Conservation (phyloP, 192 early-diverging fungal genomes). For the Irineochytrium annulatum region DNA sequence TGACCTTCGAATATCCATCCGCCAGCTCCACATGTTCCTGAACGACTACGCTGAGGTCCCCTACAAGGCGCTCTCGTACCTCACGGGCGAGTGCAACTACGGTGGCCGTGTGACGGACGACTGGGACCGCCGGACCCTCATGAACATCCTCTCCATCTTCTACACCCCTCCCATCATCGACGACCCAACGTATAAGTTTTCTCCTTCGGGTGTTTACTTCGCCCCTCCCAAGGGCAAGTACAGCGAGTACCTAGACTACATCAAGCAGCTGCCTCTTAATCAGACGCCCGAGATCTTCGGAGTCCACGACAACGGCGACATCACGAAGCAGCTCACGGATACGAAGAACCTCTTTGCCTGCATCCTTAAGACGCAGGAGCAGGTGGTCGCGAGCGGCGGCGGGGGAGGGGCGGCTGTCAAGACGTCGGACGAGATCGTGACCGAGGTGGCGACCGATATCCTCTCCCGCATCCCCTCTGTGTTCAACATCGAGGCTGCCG, state of each 20-base stretch:
- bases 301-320: slow-evolving; percentile 67
- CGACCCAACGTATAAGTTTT: slow-evolving; percentile 51
- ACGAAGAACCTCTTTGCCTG: slow-evolving; percentile 54
- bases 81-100: slow-evolving; percentile 65
- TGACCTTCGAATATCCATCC: slow-evolving; percentile 55
- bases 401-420: slow-evolving; percentile 40
- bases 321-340: slow-evolving; percentile 58
- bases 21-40: slow-evolving; percentile 64
- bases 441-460: slow-evolving; percentile 56
- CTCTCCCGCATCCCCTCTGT: slow-evolving; percentile 41
- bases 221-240: slow-evolving; percentile 51
- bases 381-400: slow-evolving; percentile 16
- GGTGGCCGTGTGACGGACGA: slow-evolving; percentile 66
- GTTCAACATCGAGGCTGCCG: slow-evolving; percentile 47
- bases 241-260: slow-evolving; percentile 53
- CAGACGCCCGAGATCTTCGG: slow-evolving; percentile 66
- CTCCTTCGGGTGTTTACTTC: slow-evolving; percentile 52
- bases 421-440: slow-evolving; percentile 54
- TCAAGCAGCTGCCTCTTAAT: slow-evolving; percentile 51
- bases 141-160: slow-evolving; percentile 54
- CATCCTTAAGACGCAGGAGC: slow-evolving; percentile 53
- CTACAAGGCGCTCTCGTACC: slow-evolving; percentile 56
- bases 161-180: slow-evolving; percentile 49
- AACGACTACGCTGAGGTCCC: slow-evolving; percentile 57
- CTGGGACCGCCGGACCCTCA: slow-evolving; percentile 60